Evolutionary conservation across 73 alveolate species (phyloP).

Genomic region (Uronychia setigera): DNA sequence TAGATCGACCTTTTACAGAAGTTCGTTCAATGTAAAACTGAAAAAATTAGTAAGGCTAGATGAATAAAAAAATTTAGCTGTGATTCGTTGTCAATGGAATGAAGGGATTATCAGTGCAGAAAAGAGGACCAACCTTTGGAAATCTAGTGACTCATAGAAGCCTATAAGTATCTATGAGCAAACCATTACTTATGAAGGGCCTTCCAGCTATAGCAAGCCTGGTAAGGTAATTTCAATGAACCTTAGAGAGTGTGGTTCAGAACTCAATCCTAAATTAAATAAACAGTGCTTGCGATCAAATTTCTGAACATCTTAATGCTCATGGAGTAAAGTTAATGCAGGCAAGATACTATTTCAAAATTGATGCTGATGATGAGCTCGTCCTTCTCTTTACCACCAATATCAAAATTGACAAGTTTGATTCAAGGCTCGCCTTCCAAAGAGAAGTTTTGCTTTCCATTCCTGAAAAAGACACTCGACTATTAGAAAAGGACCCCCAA

Average conservation of each 20-base stretch:
- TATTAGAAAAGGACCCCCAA: not conserved
- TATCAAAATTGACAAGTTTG: not conserved
- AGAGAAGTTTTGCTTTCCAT: conserved; percentile 1
- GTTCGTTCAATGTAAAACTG: too few relatives aligned
- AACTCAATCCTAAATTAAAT: too few relatives aligned
- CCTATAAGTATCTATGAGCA: not conserved
- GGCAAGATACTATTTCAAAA: conserved; percentile 8
- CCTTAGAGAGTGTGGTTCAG: too few relatives aligned
- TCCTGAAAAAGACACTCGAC: not conserved
- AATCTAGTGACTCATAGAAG: too few relatives aligned
- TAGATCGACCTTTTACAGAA: too few relatives aligned
- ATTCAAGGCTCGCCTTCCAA: not conserved
- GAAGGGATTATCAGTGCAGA: too few relatives aligned
- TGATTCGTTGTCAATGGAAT: too few relatives aligned
- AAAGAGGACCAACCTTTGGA: too few relatives aligned
- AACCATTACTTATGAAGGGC: conserved; percentile 20
- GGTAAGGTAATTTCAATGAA: not conserved
- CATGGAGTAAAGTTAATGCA: not conserved
- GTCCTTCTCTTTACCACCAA: conserved; percentile 7
- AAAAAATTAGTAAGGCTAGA: too few relatives aligned
- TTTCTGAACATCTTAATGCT: not conserved
- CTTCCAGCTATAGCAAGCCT: not conserved
- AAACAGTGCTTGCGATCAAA: not conserved
- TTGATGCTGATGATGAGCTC: conserved; percentile 4
- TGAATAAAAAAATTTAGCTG: too few relatives aligned